Evolutionary conservation across 225 moss, liverwort and hornwort genomes (phyloP).

Genomic region (Thuidium tamariscinum): DNA sequence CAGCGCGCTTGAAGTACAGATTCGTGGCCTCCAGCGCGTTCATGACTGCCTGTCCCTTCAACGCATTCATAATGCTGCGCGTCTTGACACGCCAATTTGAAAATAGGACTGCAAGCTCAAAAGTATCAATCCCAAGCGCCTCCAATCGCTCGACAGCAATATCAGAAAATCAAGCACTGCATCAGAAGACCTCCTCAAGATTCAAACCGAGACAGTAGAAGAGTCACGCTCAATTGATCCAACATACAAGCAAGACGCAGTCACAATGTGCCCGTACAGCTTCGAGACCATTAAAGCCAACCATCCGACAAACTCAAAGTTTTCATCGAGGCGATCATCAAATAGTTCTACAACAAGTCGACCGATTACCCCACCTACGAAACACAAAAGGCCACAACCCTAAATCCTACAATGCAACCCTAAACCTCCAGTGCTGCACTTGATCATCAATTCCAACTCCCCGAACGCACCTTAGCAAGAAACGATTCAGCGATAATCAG

Average conservation of each 20-base stretch:
- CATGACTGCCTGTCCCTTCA: slow-evolving; percentile 17
- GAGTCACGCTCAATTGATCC: background rate
- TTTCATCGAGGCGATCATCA: background rate
- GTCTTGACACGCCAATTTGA: background rate
- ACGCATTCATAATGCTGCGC: background rate
- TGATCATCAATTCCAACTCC: background rate
- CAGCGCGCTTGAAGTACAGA: slow-evolving; percentile 79
- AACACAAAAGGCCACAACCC: background rate
- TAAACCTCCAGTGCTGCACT: background rate
- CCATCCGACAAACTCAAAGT: background rate
- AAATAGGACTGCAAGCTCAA: background rate
- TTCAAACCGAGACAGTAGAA: background rate
- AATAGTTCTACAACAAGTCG: background rate
- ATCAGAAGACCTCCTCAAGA: background rate
- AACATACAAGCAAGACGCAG: background rate
- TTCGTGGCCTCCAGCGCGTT: slow-evolving; percentile 85
- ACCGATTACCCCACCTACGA: background rate
- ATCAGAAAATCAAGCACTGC: background rate
- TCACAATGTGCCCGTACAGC: background rate
- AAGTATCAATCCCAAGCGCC: background rate
- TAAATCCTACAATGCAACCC: background rate
- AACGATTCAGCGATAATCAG: background rate
- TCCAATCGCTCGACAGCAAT: background rate
- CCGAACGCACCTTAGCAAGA: background rate
- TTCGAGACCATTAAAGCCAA: background rate